These are phyloP conservation scores for Acanthamoeba castellanii DNA, from an alignment of 208 protist genomes.

Conservation along the genomic window DNA sequence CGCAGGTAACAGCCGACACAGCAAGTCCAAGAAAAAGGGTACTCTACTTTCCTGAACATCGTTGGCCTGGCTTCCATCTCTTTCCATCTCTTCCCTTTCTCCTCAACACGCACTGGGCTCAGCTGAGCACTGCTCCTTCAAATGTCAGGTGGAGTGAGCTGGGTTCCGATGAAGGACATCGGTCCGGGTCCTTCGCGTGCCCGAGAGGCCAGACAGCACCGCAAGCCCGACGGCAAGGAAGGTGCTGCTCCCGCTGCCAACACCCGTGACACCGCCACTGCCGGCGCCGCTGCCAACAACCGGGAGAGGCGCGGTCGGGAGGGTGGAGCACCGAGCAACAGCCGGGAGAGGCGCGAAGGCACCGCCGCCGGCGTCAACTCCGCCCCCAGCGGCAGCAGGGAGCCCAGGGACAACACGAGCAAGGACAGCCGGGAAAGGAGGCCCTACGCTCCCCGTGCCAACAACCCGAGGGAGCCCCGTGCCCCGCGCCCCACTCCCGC, in stretches of 20 bases:
- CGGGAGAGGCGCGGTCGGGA: not conserved
- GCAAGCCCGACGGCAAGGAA: not conserved
- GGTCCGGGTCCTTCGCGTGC: not conserved
- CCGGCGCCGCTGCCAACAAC: not conserved
- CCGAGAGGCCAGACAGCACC: not conserved
- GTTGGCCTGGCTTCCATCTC: too few relatives aligned
- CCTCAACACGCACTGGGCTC: not conserved
- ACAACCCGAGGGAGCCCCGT: not conserved
- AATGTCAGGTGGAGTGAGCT: not conserved
- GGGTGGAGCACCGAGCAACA: not conserved
- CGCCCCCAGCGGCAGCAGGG: not conserved
- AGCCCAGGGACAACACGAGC: not conserved
- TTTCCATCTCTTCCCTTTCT: not conserved
- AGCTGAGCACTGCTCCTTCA: not conserved
- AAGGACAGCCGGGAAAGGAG: not conserved
- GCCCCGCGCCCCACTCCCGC: not conserved
- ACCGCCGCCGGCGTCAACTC: not conserved
- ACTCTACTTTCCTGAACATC: not conserved
- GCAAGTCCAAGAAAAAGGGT: slow-evolving; percentile 8
- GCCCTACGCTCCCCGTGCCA: not conserved
- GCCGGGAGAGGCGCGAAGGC: not conserved
- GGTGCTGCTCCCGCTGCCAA: not conserved
- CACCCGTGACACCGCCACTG: not conserved
- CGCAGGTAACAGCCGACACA: not conserved
- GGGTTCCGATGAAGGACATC: slow-evolving; percentile 21